These are phyloP conservation scores for Ceratobasidium sp. DNA, from an alignment of 1,284 basidiomycete species.

Conservation along the genomic window DNA sequence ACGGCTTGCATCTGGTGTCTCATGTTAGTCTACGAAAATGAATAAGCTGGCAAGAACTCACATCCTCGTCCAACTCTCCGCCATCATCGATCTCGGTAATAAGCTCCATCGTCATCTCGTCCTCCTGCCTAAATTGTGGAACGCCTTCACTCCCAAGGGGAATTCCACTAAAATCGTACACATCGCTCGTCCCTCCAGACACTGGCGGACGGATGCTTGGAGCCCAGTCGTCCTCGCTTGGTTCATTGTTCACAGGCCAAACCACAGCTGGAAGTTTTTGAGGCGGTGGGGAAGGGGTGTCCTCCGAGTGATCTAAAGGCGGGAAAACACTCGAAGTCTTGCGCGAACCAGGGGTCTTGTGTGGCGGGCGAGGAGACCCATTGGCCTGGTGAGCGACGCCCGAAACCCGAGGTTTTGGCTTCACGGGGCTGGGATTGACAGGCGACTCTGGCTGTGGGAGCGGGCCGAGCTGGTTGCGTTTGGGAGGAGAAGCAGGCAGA, in stretches of 20 bases:
- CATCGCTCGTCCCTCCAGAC: constrained; percentile 21
- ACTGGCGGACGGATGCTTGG: constrained; percentile 18
- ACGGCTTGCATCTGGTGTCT: constrained; percentile 47
- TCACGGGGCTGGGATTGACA: constrained; percentile 22
- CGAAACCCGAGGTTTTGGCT: constrained; percentile 15
- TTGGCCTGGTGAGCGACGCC: constrained; percentile 4
- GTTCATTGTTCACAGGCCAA: constrained; percentile 6
- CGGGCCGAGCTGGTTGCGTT: neutral
- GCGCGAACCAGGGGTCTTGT: constrained; percentile 16
- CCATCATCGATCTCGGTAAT: constrained; percentile 70
- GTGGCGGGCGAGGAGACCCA: constrained; percentile 18
- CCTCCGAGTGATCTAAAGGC: neutral
- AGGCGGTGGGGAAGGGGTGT: constrained; percentile 14
- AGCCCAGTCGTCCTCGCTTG: constrained; percentile 11
- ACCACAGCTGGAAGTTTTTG: constrained; percentile 10
- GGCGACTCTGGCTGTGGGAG: constrained; percentile 31
- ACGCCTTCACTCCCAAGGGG: constrained; percentile 19
- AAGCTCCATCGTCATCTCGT: constrained; percentile 64
- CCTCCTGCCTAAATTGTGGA: constrained; percentile 42
- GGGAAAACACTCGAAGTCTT: constrained; percentile 28
- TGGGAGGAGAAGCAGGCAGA: constrained; percentile 7
- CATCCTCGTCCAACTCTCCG: constrained; percentile 69
- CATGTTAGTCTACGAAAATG: neutral
- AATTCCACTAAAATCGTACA: constrained; percentile 23
- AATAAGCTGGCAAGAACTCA: constrained; percentile 43